A percentile compares a stretch with the other conserved stretches of the same genome.
phyloP scores from a whole-genome alignment of 2,329 filamentous ascomycete genomes.

The Fusarium heterosporum region DNA sequence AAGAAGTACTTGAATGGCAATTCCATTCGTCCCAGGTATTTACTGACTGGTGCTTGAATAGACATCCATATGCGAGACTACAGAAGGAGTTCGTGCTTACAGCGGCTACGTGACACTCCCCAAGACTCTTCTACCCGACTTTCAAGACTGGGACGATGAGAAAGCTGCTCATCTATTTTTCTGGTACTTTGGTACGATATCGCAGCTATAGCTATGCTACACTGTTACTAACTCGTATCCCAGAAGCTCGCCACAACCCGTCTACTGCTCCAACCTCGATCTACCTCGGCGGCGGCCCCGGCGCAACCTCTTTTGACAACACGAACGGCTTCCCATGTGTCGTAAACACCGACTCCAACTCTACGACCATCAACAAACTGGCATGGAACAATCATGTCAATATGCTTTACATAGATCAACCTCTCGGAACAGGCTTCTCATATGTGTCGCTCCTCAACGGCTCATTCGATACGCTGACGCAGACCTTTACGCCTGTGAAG shows the following conservation, averaged over 20 bases:
- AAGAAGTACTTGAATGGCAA: conserved; percentile 27
- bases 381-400: conserved; percentile 67
- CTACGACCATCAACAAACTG: conserved; percentile 66
- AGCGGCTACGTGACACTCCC: conserved; percentile 43
- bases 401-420: conserved; percentile 66
- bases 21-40: accelerated
- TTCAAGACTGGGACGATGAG: conserved; percentile 25
- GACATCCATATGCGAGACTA: conserved; percentile 45
- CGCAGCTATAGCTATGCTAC: background rate
- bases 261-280: conserved; percentile 54
- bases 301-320: conserved; percentile 69
- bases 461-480: conserved; percentile 62
- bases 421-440: conserved; percentile 74
- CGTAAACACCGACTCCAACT: conserved; percentile 60
- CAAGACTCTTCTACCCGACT: conserved; percentile 46
- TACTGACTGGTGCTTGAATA: background rate
- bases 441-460: conserved; percentile 61
- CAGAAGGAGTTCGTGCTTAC: conserved; percentile 36
- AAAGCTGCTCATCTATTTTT: conserved; percentile 54
- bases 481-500: conserved; percentile 34
- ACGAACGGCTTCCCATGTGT: conserved; percentile 66
- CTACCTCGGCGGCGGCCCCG: conserved; percentile 74
- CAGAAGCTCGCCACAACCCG: conserved; percentile 51
- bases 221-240: background rate
- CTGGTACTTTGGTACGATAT: conserved; percentile 54